Evolutionary conservation across 2,329 filamentous ascomycete species (phyloP), one percentile per base, ranked within the genome.

Genomic region (Diaporthe australafricana): DNA sequence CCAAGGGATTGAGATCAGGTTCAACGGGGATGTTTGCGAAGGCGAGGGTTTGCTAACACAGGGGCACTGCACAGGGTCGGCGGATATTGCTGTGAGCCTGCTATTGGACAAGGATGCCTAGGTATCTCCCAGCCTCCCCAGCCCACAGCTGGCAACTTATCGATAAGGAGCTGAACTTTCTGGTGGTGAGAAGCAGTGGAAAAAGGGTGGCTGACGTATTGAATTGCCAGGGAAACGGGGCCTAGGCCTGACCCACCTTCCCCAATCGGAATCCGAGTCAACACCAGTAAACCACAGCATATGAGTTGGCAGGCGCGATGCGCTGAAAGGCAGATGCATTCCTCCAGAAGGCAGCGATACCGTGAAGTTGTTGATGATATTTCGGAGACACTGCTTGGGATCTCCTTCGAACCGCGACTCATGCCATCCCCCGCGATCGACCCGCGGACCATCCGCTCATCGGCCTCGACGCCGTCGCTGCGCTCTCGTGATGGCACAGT

Each of bases 381-480:
- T 32, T 68, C 75, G 62, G 76, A 82, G 56, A 79, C 74, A 20
- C 76, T 83, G 55, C 78, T 81, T 78, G 80, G 78, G 72, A 84
- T 85, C 77, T 79, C 82, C 73, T 56, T 82, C 68, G 82, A 82
- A 74, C 80, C 83, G 17, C 79, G 84, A 77, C 78, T 87, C 71
- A 84, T 88, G 82, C 84, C 85, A 66, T 79, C 84, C 68, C 77
- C 83, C 75, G 78, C 81, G 70, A 76, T 79, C 78, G 79, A 77
- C 79, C 77, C 72, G 74, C 77, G 77, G 78, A 81, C 83, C 52
- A 81, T 89, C 72, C 85, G 84, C 77, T 95, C 93, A 25, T 92
- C 90, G 70, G 93, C 93, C 62, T 95, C 93, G 69, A 95, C 92
- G 72, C 93, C 93, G 45, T 95, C 93, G 32, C 84, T 96, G 77